These are phyloP conservation scores for Fusarium ramigenum DNA, from an alignment of 2,329 filamentous ascomycete genomes.

Conservation along the genomic window DNA sequence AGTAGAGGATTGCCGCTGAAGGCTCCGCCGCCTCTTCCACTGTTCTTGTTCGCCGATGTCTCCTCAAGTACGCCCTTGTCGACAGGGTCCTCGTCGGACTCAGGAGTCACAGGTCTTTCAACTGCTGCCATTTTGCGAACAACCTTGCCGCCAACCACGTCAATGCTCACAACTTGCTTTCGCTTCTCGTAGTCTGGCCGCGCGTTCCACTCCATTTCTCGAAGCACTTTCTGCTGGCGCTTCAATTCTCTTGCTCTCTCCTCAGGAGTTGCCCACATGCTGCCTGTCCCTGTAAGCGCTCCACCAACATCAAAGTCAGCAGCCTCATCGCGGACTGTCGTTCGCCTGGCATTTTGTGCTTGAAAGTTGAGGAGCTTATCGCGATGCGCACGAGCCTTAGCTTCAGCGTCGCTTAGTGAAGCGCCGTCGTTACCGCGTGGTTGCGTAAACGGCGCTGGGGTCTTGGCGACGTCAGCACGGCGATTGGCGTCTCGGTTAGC, in stretches of 20 bases:
- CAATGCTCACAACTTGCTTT: conserved; percentile 83
- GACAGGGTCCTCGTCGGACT: conserved; percentile 51
- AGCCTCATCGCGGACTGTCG: conserved; percentile 87
- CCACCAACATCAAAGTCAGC: conserved; percentile 65
- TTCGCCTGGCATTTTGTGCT: conserved; percentile 84
- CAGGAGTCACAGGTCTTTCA: conserved; percentile 66
- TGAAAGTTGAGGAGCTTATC: conserved; percentile 86
- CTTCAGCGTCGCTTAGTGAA: conserved; percentile 65
- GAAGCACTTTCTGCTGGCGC: conserved; percentile 81
- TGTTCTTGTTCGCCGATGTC: conserved; percentile 47
- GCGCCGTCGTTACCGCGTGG: conserved; percentile 51
- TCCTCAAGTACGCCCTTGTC: conserved; percentile 47
- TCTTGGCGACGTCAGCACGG: conserved; percentile 70
- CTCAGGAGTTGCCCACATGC: conserved; percentile 84
- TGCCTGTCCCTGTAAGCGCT: conserved; percentile 55
- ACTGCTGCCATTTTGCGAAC: conserved; percentile 75
- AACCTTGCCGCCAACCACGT: conserved; percentile 80
- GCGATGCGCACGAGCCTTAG: conserved; percentile 78
- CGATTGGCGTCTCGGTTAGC: conserved; percentile 77
- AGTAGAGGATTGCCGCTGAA: conserved; percentile 77
- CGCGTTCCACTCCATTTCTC: conserved; percentile 88
- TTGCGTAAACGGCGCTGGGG: conserved; percentile 67
- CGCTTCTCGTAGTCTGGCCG: conserved; percentile 90
- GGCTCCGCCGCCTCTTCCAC: conserved; percentile 58
- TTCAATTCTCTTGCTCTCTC: conserved; percentile 86